These are phyloP conservation scores for Sporothrix pseudoabietina DNA, from an alignment of 2,329 filamentous ascomycete genomes.

Conservation along the genomic window DNA sequence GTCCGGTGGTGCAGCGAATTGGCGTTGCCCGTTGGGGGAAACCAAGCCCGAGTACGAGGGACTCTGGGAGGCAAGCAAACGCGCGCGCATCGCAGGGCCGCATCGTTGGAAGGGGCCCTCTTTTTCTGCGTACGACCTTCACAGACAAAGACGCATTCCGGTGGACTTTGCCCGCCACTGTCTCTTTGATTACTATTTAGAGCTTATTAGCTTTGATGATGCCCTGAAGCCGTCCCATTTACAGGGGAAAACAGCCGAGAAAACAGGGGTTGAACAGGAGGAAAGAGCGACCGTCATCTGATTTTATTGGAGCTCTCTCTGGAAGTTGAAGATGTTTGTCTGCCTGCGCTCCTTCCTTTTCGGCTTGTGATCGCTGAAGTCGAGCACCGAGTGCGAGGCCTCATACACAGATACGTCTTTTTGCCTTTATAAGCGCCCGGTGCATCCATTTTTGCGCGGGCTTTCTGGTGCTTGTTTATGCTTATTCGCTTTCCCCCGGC, in stretches of 20 bases:
- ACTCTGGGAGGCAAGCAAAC: not conserved
- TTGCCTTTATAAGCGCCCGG: not conserved
- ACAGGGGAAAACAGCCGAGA: slow-evolving; percentile 21
- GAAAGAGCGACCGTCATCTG: slow-evolving; percentile 16
- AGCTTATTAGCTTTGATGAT: no score
- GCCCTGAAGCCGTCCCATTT: slow-evolving; percentile 8
- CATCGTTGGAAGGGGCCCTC: not conserved
- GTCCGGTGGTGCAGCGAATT: slow-evolving; percentile 28
- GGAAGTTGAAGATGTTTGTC: not conserved
- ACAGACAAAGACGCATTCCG: not conserved
- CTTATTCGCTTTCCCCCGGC: not conserved
- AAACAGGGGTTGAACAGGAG: slow-evolving; percentile 8
- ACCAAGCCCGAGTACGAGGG: slow-evolving; percentile 5
- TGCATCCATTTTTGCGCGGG: not conserved
- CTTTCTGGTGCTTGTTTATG: slow-evolving; percentile 11
- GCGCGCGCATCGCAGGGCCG: slow-evolving; percentile 1
- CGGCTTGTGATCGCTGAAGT: not conserved
- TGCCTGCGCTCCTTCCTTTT: not conserved
- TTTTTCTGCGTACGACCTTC: not conserved
- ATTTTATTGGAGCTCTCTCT: slow-evolving; percentile 20
- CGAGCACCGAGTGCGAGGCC: not conserved
- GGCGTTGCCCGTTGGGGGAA: slow-evolving; percentile 22
- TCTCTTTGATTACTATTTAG: not conserved
- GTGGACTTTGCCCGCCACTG: not conserved
- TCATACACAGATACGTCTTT: not conserved